Percentiles rank a stretch among this genome's conserved stretches.
phyloP scores from a whole-genome alignment of 2,329 filamentous ascomycete genomes.

The Aspergillus pseudoterreus region DNA sequence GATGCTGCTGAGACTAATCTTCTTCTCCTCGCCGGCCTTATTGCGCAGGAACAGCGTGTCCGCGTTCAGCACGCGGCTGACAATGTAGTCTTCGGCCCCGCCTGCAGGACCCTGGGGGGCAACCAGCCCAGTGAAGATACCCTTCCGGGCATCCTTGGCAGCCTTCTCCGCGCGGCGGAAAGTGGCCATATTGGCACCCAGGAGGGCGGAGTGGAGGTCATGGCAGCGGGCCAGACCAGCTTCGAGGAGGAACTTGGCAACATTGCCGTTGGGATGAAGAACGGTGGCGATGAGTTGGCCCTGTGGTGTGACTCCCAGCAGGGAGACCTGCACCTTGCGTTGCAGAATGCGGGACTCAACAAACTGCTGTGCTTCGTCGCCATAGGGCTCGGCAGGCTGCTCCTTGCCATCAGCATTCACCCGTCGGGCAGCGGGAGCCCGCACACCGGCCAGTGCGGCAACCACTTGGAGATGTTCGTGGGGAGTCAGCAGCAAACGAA shows the following conservation, averaged over 20 bases:
- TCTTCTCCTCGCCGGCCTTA: slow-evolving; percentile 81
- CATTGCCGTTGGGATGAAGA: slow-evolving; percentile 85
- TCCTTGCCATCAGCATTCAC: slow-evolving; percentile 75
- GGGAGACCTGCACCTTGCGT: slow-evolving; percentile 74
- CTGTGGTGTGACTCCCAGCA: slow-evolving; percentile 85
- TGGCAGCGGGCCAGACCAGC: slow-evolving; percentile 88
- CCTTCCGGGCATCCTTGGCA: slow-evolving; percentile 72
- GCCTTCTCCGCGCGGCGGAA: slow-evolving; percentile 82
- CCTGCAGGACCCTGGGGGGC: slow-evolving; percentile 58
- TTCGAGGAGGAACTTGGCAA: slow-evolving; percentile 84
- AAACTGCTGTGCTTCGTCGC: slow-evolving; percentile 82
- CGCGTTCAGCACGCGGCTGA: slow-evolving; percentile 79
- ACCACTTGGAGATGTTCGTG: slow-evolving; percentile 86
- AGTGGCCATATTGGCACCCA: slow-evolving; percentile 81
- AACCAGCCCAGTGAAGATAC: slow-evolving; percentile 77
- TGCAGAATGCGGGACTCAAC: slow-evolving; percentile 84
- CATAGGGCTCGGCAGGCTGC: slow-evolving; percentile 82
- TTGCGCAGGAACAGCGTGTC: slow-evolving; percentile 85
- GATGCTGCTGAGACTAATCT: slow-evolving; percentile 87
- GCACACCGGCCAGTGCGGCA: slow-evolving; percentile 82
- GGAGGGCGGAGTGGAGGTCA: slow-evolving; percentile 90
- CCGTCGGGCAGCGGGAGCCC: slow-evolving; percentile 84
- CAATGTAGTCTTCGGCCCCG: slow-evolving; percentile 71
- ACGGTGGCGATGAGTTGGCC: slow-evolving; percentile 86
- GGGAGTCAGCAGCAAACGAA: slow-evolving; percentile 74